phyloP scores from a whole-genome alignment of 1,284 basidiomycete genomes.

The Ganoderma boninense region DNA sequence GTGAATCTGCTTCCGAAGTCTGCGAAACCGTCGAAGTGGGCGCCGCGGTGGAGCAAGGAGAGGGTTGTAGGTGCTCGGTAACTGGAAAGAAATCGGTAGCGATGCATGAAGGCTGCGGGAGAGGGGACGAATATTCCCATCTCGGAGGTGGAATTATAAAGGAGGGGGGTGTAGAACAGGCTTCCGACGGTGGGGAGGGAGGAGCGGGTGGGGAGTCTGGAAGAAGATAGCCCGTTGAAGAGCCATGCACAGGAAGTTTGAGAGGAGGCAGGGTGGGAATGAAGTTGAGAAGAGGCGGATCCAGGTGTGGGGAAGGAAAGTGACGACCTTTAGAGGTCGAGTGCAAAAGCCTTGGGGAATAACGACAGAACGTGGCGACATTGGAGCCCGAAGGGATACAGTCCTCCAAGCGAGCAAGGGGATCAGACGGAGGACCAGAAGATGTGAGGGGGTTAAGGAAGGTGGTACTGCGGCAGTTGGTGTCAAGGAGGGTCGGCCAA shows the following conservation, averaged over 20 bases:
- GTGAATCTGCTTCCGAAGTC: slow-evolving; percentile 36
- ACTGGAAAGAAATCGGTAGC: slow-evolving; percentile 31
- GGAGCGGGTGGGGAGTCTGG: slow-evolving; percentile 28
- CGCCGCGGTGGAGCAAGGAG: slow-evolving; percentile 7
- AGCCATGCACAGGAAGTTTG: slow-evolving; percentile 28
- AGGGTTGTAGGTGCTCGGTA: slow-evolving; percentile 14
- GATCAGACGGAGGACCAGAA: background rate
- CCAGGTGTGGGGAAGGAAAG: slow-evolving; percentile 29
- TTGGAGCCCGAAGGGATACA: background rate
- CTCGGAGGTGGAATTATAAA: slow-evolving; percentile 15
- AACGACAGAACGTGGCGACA: background rate
- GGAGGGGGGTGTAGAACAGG: slow-evolving; percentile 16
- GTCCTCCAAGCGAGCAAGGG: slow-evolving; percentile 13
- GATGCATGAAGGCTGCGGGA: slow-evolving; percentile 2
- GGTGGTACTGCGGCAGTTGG: background rate
- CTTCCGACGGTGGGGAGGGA: slow-evolving; percentile 19
- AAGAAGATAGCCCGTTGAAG: slow-evolving; percentile 16
- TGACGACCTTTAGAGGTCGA: slow-evolving; percentile 12
- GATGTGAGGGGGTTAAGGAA: slow-evolving; percentile 4
- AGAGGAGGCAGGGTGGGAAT: slow-evolving; percentile 33
- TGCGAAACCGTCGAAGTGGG: slow-evolving; percentile 18
- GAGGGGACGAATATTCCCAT: slow-evolving; percentile 4
- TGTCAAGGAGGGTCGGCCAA: slow-evolving; percentile 19
- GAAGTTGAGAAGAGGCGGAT: slow-evolving; percentile 33
- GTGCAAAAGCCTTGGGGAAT: slow-evolving; percentile 5